Evolutionary conservation across 352 stramenopile genomes (phyloP), one percentile per base, ranked within the genome.

Genomic region (Blastocystis sp.): DNA sequence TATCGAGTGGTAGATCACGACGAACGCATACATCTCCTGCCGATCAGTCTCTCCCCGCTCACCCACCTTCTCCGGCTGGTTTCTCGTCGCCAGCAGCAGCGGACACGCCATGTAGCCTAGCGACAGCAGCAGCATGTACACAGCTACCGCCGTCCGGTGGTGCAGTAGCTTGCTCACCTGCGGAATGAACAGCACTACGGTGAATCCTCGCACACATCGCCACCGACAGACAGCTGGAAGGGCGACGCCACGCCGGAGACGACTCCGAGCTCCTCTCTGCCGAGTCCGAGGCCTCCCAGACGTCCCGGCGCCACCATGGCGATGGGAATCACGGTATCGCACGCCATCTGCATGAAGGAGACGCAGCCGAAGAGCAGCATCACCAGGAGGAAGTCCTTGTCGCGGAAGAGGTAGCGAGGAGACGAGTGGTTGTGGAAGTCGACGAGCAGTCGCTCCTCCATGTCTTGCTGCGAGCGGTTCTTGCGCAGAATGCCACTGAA

Each of bases 341-440:
- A 57, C 0, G 18, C 67, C 67, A 78, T 78, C 48, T 78, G 67
- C 3, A 78, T 78, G 44, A 78, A 78, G 46, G 29, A 51, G 16
- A 75, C 21, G 6, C 8, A 27, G 11, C 32, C 67, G 32, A 46
- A 57, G 36, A 78, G n/a, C 7, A 61, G 2, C 42, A 78, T 78
- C 9, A 59, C 49, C 9, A 56, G 42, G 18, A 78, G 32, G 67
- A 78, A 78, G 18, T 78, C 67, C 9, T 36, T n/a, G 16, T 57
- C 11, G 14, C 32, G 21, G 67, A 78, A 78, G n/a, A 61, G 42
- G 32, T 61, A 59, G 9, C 46, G 40, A 34, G 67, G 67, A 40
- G 67, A 78, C 3, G 67, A 61, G 3, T 78, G 67, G 3, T 78
- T 34, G 40, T 53, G 36, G 32, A 44, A 78, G n/a, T n/a, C 21